phyloP scores from a whole-genome alignment of 768 basidiomycete genomes.

The Glaciozyma martinii region DNA sequence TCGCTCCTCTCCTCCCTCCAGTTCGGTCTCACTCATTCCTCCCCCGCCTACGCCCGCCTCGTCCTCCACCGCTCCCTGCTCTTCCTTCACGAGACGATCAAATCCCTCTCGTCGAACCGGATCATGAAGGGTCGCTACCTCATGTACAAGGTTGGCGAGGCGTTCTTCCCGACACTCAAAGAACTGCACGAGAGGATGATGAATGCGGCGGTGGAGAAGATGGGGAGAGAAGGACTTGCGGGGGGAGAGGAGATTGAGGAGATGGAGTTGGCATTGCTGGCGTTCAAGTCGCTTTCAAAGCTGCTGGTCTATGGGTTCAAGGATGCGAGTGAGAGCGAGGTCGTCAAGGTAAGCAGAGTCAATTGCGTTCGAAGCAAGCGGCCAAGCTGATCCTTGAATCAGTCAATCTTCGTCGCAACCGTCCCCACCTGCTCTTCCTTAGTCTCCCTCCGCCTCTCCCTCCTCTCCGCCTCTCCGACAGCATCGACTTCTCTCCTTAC shows the following conservation, averaged over 20 bases:
- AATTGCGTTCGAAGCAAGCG: no score
- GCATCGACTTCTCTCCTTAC: slow-evolving; percentile 4
- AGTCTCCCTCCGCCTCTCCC: slow-evolving; percentile 9
- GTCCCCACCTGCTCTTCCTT: slow-evolving; percentile 13
- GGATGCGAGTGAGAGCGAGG: slow-evolving; percentile 48
- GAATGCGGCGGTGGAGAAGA: slow-evolving; percentile 38
- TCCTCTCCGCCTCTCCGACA: slow-evolving; percentile 4
- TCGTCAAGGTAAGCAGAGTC: slow-evolving; percentile 11
- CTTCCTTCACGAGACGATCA: slow-evolving; percentile 26
- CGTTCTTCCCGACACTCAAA: slow-evolving; percentile 51
- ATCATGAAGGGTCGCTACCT: slow-evolving; percentile 24
- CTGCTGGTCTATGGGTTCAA: slow-evolving; percentile 52
- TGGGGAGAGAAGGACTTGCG: slow-evolving; percentile 32
- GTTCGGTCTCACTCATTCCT: slow-evolving; percentile 43
- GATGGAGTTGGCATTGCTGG: slow-evolving; percentile 55
- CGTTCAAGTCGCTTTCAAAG: slow-evolving; percentile 66
- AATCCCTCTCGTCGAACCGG: slow-evolving; percentile 32
- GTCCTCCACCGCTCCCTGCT: slow-evolving; percentile 29
- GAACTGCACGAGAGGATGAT: slow-evolving; percentile 56
- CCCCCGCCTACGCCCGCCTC: slow-evolving; percentile 41
- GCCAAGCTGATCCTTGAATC: background rate
- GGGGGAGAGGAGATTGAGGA: slow-evolving; percentile 44
- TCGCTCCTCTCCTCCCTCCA: slow-evolving; percentile 53
- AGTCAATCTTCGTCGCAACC: slow-evolving; percentile 26
- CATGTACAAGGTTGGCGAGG: slow-evolving; percentile 42